Base-by-base conservation (phyloP, 768 basidiomycete genomes). In the Trametes punicea region DNA sequence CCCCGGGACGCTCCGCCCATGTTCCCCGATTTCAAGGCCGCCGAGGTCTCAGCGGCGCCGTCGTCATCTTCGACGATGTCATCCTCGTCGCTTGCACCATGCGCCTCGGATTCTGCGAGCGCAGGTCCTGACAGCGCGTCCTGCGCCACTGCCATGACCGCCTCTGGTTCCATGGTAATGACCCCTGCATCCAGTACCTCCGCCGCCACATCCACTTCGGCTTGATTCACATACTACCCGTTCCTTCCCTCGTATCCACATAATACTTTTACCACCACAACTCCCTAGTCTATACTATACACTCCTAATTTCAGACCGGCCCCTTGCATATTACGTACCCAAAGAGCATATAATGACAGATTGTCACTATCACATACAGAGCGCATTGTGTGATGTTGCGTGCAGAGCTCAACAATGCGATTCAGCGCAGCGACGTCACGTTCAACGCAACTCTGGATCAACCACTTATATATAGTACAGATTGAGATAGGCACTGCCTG, bases 11-110 rank as follows among this genome's bases (percentile, higher is more conserved):
- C 49, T 8, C 53, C 59, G n/a, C 53, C 49, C 7, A 40, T 55
- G 59, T 51, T 60, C 36, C 13, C 36, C 4, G 54, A 9, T 3
- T 23, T 46, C 36, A 48, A 54, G 40, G 51, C 51, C 20, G 54
- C 45, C 21, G 49, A 55, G 25, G 45, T 21, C 16, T 46, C 54
- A 21, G 30, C 44, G 33, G 15, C 52, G 38, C 25, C 39, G 21
- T 33, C 40, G 20, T 26, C 38, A n/a, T 39, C 58, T 5, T 50
- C 41, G 3, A 18, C 49, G 38, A n/a, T 33, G 21, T 13, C 38
- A 13, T 13, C 41, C 2, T 26, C 41, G 34, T 50, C 34, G 7
- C 23, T 38, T 15, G 21, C 11, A 8, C 20, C 42, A 4, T 44
- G 42, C 26, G 42, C 30, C 26, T 42, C 33, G 16, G 41, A 15